phyloP scores from a whole-genome alignment of 2,329 filamentous ascomycete species.

The Diaporthe amygdali region DNA sequence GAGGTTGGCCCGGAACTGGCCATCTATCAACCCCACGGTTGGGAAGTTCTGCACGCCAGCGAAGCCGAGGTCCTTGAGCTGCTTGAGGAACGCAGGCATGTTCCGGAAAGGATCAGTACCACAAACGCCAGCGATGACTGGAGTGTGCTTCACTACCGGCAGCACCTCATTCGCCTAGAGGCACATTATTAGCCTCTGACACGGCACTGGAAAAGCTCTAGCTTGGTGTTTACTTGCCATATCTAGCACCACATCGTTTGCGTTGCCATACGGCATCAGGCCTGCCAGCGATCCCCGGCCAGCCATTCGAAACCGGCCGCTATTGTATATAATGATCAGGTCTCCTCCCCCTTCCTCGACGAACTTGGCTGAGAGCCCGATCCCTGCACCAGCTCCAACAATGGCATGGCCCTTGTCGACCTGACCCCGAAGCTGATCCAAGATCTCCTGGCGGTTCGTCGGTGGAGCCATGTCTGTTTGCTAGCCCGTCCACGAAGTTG shows the following conservation, averaged over 20 bases:
- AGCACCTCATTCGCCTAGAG: slow-evolving; percentile 66
- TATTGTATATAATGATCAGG: slow-evolving; percentile 76
- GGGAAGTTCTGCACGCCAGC: slow-evolving; percentile 77
- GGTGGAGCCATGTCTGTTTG: slow-evolving; percentile 57
- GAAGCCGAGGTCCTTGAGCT: slow-evolving; percentile 68
- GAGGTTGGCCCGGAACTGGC: slow-evolving; percentile 68
- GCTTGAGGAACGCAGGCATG: slow-evolving; percentile 63
- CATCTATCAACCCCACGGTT: slow-evolving; percentile 74
- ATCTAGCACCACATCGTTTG: slow-evolving; percentile 71
- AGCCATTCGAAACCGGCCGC: slow-evolving; percentile 75
- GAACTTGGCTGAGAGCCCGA: slow-evolving; percentile 73
- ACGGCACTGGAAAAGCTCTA: neutral
- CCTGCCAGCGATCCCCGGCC: slow-evolving; percentile 72
- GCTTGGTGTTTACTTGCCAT: slow-evolving; percentile 56
- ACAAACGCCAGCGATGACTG: slow-evolving; percentile 74
- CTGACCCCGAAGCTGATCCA: slow-evolving; percentile 57
- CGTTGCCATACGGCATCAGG: slow-evolving; percentile 74
- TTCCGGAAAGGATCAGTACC: slow-evolving; percentile 72
- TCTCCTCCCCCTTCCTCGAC: slow-evolving; percentile 72
- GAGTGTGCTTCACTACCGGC: slow-evolving; percentile 66
- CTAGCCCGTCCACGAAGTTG: neutral
- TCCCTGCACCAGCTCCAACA: slow-evolving; percentile 73
- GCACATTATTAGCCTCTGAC: neutral
- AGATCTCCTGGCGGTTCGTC: slow-evolving; percentile 59
- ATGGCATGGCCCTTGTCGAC: slow-evolving; percentile 63